phyloP scores from a whole-genome alignment of 2,329 filamentous ascomycete species.

The Corniculantispora saksenae region DNA sequence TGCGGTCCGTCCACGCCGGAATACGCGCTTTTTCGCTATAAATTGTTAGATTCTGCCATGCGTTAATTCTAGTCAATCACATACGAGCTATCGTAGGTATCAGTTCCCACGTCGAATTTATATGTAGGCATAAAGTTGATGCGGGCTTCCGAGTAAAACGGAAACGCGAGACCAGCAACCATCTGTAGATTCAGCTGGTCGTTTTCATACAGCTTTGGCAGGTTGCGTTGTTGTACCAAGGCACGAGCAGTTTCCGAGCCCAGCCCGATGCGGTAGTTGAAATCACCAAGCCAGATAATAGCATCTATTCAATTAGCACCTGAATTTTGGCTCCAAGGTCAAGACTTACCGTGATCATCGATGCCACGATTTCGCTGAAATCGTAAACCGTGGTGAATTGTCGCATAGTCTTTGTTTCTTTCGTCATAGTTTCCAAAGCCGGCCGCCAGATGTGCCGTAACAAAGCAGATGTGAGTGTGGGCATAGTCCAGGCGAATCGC shows the following conservation, averaged over 20 bases:
- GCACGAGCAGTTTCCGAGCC: conserved; percentile 74
- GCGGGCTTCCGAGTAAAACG: conserved; percentile 84
- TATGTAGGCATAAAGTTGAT: conserved; percentile 93
- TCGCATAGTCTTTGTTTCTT: conserved; percentile 87
- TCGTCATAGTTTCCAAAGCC: conserved; percentile 98
- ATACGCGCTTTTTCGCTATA: conserved; percentile 84
- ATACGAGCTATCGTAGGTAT: conserved; percentile 88
- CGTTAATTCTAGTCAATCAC: too few relatives aligned
- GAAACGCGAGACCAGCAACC: conserved; percentile 87
- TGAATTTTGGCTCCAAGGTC: not conserved
- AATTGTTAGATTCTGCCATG: conserved; percentile 9
- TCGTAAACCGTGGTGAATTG: conserved; percentile 80
- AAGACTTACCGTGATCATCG: conserved; percentile 73
- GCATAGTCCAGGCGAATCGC: conserved; percentile 95
- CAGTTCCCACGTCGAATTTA: conserved; percentile 87
- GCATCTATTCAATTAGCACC: conserved; percentile 51
- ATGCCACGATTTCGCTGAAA: conserved; percentile 92
- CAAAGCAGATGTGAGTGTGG: conserved; percentile 89
- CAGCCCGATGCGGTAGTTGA: conserved; percentile 95
- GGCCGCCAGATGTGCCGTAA: conserved; percentile 93
- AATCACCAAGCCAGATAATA: conserved; percentile 94
- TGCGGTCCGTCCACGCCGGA: conserved; percentile 94
- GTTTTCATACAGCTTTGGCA: conserved; percentile 83
- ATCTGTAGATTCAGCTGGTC: conserved; percentile 97
- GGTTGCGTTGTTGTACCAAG: conserved; percentile 69